phyloP scores from a whole-genome alignment of 2,329 filamentous ascomycete genomes.

The Neopestalotiopsis sp. region DNA sequence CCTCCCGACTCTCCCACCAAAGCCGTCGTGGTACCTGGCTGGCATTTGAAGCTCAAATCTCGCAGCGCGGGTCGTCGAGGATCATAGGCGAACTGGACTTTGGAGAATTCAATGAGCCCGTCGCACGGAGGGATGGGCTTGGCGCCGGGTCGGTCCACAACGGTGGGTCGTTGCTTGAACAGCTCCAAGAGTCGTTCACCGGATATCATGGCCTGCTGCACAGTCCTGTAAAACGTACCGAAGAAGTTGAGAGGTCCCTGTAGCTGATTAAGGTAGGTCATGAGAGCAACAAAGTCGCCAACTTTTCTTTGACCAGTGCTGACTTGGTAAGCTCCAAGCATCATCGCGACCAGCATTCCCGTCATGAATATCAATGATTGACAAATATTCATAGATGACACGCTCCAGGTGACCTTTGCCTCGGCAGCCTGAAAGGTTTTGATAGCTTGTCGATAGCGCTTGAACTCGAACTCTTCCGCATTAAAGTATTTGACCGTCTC shows the following conservation, averaged over 20 bases:
- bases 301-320: constrained; percentile 67
- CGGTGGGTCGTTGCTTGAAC: constrained; percentile 94
- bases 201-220: constrained; percentile 97
- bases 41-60: constrained; percentile 83
- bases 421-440: constrained; percentile 75
- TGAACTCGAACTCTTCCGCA: constrained; percentile 79
- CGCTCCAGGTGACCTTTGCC: constrained; percentile 75
- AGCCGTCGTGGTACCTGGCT: constrained; percentile 90
- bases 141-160: constrained; percentile 76
- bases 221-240: constrained; percentile 93
- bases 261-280: constrained; percentile 80
- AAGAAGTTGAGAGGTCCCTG: constrained; percentile 86
- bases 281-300: constrained; percentile 73
- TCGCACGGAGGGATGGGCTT: constrained; percentile 68
- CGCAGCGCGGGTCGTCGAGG: constrained; percentile 82
- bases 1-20: constrained; percentile 96
- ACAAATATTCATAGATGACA: constrained; percentile 81
- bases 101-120: constrained; percentile 84
- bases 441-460: constrained; percentile 74
- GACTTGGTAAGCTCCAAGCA: constrained; percentile 80
- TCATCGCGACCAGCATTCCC: constrained; percentile 72
- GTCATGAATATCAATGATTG: constrained; percentile 82
- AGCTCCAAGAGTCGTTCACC: constrained; percentile 93
- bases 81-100: constrained; percentile 92
- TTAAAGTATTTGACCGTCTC: constrained; percentile 95